Percentiles rank a stretch among this genome's conserved stretches.
These are phyloP conservation scores for Colletotrichum gloeosporioides DNA, from an alignment of 2,329 filamentous ascomycete genomes.

Conservation along the genomic window DNA sequence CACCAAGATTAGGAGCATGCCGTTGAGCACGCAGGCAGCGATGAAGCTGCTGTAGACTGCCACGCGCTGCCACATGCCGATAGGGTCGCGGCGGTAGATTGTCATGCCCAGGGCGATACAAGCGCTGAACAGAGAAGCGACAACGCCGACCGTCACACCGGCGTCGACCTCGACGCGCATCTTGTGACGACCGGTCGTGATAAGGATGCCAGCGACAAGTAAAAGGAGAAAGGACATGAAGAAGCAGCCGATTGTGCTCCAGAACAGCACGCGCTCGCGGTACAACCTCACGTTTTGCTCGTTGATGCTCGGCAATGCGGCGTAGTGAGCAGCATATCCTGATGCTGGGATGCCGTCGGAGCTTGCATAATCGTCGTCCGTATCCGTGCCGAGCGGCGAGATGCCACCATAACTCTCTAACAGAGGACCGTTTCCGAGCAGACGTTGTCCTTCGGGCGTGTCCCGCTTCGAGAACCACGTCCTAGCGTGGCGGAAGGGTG, in stretches of 20 bases:
- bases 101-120: slow-evolving; percentile 66
- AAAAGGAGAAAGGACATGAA: slow-evolving; percentile 67
- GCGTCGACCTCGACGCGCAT: slow-evolving; percentile 75
- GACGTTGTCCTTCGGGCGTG: not conserved
- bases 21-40: slow-evolving; percentile 45
- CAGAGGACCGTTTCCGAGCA: slow-evolving; percentile 8
- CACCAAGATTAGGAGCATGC: slow-evolving; percentile 47
- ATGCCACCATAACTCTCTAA: slow-evolving; percentile 24
- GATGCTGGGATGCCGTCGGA: slow-evolving; percentile 52
- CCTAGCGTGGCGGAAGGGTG: slow-evolving; percentile 56
- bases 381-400: slow-evolving; percentile 36
- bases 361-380: slow-evolving; percentile 56
- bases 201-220: slow-evolving; percentile 67
- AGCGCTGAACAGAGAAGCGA: slow-evolving; percentile 69
- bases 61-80: slow-evolving; percentile 48
- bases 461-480: slow-evolving; percentile 49
- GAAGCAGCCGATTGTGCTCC: slow-evolving; percentile 59
- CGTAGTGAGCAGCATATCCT: slow-evolving; percentile 61
- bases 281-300: slow-evolving; percentile 56
- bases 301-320: slow-evolving; percentile 54
- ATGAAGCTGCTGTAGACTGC: slow-evolving; percentile 43
- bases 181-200: slow-evolving; percentile 71
- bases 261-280: slow-evolving; percentile 61
- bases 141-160: slow-evolving; percentile 72
- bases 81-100: slow-evolving; percentile 53